phyloP scores from a whole-genome alignment of 1,284 basidiomycete genomes.

The Lignosus rhinocerotis region DNA sequence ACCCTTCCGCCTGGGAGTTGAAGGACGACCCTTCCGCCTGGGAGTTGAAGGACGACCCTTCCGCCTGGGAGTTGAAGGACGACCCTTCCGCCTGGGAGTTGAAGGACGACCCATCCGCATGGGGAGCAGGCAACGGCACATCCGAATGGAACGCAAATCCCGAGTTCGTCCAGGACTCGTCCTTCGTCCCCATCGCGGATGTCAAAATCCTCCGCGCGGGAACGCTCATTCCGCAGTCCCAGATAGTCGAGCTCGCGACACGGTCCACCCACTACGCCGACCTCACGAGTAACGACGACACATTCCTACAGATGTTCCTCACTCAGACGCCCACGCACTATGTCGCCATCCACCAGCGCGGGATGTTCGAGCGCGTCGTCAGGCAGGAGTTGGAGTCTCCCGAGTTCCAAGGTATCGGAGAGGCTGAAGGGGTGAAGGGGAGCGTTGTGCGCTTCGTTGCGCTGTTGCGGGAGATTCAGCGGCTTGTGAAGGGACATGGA shows the following conservation, averaged over 20 bases:
- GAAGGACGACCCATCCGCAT: slow-evolving; percentile 32
- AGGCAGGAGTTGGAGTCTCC: slow-evolving; percentile 40
- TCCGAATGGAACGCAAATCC: slow-evolving; percentile 22
- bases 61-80: neutral
- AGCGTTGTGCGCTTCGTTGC: slow-evolving; percentile 40
- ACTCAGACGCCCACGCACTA: slow-evolving; percentile 55
- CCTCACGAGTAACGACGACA: slow-evolving; percentile 30
- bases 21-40: slow-evolving; percentile 31
- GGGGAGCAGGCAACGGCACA: slow-evolving; percentile 37
- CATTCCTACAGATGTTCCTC: slow-evolving; percentile 53
- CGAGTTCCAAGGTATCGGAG: slow-evolving; percentile 23
- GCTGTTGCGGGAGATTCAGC: slow-evolving; percentile 45
- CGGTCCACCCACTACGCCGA: slow-evolving; percentile 35
- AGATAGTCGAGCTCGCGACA: slow-evolving; percentile 51
- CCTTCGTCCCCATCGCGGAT: slow-evolving; percentile 25
- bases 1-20: slow-evolving; percentile 34
- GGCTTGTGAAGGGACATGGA: slow-evolving; percentile 44
- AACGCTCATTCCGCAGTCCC: slow-evolving; percentile 41
- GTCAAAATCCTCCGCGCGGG: slow-evolving; percentile 43
- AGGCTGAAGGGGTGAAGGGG: slow-evolving; percentile 32
- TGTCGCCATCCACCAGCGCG: slow-evolving; percentile 50
- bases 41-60: slow-evolving; percentile 24
- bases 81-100: slow-evolving; percentile 26
- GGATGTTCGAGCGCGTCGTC: slow-evolving; percentile 41
- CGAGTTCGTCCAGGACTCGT: neutral